These are phyloP conservation scores for Hemisphaericaspora subhashii DNA, from an alignment of 1,139 yeast genomes.

Conservation along the genomic window DNA sequence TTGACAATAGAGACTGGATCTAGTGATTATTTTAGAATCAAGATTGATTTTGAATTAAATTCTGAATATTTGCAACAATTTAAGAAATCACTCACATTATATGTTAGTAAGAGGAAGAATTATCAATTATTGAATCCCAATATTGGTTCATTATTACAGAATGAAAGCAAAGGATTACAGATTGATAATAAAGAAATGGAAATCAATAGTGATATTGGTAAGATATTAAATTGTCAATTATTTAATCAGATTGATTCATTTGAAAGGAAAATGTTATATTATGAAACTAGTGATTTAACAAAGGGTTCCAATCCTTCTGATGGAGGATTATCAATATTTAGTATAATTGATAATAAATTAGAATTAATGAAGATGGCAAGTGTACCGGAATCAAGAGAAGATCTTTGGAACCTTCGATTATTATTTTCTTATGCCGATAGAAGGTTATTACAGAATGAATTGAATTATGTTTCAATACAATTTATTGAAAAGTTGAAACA, in stretches of 20 bases:
- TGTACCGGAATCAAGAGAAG: conserved; percentile 49
- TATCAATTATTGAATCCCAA: conserved; percentile 41
- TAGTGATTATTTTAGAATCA: conserved; percentile 45
- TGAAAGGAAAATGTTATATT: conserved; percentile 37
- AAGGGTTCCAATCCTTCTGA: conserved; percentile 15
- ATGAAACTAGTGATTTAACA: conserved; percentile 25
- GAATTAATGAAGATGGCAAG: conserved; percentile 49
- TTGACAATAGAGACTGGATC: conserved; percentile 41
- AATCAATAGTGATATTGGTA: conserved; percentile 25
- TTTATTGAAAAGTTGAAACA: conserved; percentile 55
- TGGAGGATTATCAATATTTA: conserved; percentile 38
- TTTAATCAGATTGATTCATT: conserved; percentile 27
- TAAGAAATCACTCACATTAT: conserved; percentile 46
- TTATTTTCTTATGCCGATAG: conserved; percentile 63
- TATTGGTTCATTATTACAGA: conserved; percentile 36
- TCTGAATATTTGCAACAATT: conserved; percentile 44
- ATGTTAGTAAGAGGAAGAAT: conserved; percentile 48
- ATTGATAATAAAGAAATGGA: conserved; percentile 29
- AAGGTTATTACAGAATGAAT: conserved; percentile 24
- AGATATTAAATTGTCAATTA: conserved; percentile 23
- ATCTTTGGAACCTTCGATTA: conserved; percentile 65
- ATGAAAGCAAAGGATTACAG: conserved; percentile 32
- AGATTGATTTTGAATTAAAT: conserved; percentile 39
- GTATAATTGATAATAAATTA: conserved; percentile 56
- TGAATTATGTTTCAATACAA: conserved; percentile 45